Evolutionary conservation across 257 asterid genomes (phyloP).

Genomic region (Pogostemon cablin): DNA sequence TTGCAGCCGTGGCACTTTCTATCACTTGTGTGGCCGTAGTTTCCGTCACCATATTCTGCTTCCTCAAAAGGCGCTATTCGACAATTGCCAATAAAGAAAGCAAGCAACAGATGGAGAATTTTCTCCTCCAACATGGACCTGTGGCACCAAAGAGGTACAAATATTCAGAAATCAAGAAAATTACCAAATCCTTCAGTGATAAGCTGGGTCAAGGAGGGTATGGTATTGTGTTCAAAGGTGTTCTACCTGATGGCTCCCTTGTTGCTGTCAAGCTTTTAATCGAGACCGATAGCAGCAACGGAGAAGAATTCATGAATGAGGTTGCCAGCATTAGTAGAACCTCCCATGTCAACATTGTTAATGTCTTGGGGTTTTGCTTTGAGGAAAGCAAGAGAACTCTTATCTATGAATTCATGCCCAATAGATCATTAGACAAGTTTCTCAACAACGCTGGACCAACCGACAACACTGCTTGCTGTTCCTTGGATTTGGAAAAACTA

Average conservation of each 20-base stretch:
- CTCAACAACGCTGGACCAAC: conserved; percentile 13
- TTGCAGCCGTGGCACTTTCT: neutral
- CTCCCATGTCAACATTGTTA: conserved; percentile 26
- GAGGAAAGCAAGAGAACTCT: conserved; percentile 4
- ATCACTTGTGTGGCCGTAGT: neutral
- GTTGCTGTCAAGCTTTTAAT: conserved; percentile 12
- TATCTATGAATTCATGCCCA: conserved; percentile 37
- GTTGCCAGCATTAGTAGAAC: conserved; percentile 20
- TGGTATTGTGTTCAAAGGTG: conserved; percentile 19
- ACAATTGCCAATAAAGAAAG: neutral
- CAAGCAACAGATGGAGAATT: conserved; percentile 29
- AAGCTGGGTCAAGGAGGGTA: conserved; percentile 46
- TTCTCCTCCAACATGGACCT: conserved; percentile 37
- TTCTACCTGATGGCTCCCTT: neutral
- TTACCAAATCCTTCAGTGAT: conserved; percentile 39
- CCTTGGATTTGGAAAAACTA: conserved; percentile 38
- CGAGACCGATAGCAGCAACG: conserved; percentile 14
- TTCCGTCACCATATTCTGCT: neutral
- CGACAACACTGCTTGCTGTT: no score
- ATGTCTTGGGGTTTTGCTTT: conserved; percentile 27
- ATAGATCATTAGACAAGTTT: conserved; percentile 52
- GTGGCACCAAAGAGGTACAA: conserved; percentile 37
- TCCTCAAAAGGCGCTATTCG: conserved; percentile 5
- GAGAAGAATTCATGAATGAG: conserved; percentile 28
- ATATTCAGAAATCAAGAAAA: conserved; percentile 39